Conservation (phyloP, 1,139 yeast genomes). For the Lodderomyces theae region DNA sequence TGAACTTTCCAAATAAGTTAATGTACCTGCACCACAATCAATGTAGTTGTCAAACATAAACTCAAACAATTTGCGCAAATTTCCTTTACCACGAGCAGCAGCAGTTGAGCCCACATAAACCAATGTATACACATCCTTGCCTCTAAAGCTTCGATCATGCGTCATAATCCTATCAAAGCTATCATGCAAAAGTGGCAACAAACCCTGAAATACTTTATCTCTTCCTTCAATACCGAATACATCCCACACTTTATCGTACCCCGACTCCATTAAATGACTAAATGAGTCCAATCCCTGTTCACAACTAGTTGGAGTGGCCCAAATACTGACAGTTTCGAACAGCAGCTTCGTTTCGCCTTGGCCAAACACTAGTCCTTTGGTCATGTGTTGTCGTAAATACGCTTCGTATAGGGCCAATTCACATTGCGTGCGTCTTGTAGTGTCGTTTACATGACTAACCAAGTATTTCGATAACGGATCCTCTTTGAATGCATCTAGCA, state of each 20-base stretch:
- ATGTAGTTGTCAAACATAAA: constrained; percentile 51
- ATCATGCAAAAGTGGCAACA: constrained; percentile 57
- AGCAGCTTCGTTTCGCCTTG: constrained; percentile 40
- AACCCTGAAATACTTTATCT: constrained; percentile 51
- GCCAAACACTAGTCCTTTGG: constrained; percentile 55
- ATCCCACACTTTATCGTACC: constrained; percentile 55
- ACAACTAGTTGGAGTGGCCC: constrained; percentile 56
- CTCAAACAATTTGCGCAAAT: constrained; percentile 57
- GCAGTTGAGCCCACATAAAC: constrained; percentile 61
- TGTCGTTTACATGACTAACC: constrained; percentile 40
- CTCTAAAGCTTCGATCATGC: constrained; percentile 34
- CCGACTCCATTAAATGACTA: constrained; percentile 52
- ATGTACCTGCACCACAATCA: constrained; percentile 40
- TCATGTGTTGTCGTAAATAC: constrained; percentile 55
- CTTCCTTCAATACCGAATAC: constrained; percentile 52
- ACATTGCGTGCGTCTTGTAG: constrained; percentile 34
- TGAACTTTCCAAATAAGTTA: constrained; percentile 60
- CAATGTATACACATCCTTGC: constrained; percentile 50
- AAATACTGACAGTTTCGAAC: constrained; percentile 62
- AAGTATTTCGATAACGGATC: constrained; percentile 54
- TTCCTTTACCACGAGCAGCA: constrained; percentile 66
- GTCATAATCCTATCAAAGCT: constrained; percentile 39
- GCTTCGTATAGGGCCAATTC: constrained; percentile 54
- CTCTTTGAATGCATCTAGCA: constrained; percentile 48
- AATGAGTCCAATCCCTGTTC: constrained; percentile 48